These are phyloP conservation scores for Lactarius akahatsu DNA, from an alignment of 768 basidiomycete genomes.

Conservation along the genomic window DNA sequence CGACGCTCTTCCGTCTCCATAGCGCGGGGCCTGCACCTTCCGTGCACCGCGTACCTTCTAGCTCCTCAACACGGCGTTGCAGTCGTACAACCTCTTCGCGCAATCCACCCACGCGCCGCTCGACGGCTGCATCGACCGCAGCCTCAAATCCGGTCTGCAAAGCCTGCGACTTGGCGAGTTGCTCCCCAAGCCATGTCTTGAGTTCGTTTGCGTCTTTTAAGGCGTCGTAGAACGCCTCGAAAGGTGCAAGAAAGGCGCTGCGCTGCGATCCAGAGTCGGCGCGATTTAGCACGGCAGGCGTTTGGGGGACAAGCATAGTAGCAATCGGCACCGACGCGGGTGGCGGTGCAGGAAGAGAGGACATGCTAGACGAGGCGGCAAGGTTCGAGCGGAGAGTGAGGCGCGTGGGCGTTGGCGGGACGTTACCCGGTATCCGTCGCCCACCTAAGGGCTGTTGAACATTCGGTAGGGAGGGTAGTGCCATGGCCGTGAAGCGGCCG, in stretches of 20 bases:
- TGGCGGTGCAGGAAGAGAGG: constrained; percentile 32
- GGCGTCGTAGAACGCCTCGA: constrained; percentile 82
- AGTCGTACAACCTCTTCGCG: constrained; percentile 61
- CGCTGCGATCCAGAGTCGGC: constrained; percentile 64
- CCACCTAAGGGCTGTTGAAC: constrained; percentile 22
- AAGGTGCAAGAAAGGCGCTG: constrained; percentile 76
- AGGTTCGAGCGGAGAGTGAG: constrained; percentile 31
- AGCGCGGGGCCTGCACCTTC: constrained; percentile 4
- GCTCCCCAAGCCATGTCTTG: constrained; percentile 72
- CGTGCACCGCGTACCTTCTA: constrained; percentile 50
- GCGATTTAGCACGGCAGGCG: constrained; percentile 63
- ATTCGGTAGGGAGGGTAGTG: constrained; percentile 27
- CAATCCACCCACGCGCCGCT: constrained; percentile 57
- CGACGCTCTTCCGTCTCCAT: constrained; percentile 31
- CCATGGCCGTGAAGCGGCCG: constrained; percentile 34
- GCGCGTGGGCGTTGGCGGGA: constrained; percentile 30
- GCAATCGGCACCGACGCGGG: constrained; percentile 67
- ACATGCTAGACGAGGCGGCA: constrained; percentile 26
- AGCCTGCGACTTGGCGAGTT: constrained; percentile 61
- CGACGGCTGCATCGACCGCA: constrained; percentile 58
- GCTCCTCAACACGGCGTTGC: constrained; percentile 62
- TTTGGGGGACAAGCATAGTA: constrained; percentile 61
- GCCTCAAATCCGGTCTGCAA: constrained; percentile 58
- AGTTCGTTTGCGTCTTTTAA: constrained; percentile 78
- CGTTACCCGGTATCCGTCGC: constrained; percentile 27